These are phyloP conservation scores for Aspergillus sp. DNA, from an alignment of 2,329 filamentous ascomycete genomes.

Conservation along the genomic window DNA sequence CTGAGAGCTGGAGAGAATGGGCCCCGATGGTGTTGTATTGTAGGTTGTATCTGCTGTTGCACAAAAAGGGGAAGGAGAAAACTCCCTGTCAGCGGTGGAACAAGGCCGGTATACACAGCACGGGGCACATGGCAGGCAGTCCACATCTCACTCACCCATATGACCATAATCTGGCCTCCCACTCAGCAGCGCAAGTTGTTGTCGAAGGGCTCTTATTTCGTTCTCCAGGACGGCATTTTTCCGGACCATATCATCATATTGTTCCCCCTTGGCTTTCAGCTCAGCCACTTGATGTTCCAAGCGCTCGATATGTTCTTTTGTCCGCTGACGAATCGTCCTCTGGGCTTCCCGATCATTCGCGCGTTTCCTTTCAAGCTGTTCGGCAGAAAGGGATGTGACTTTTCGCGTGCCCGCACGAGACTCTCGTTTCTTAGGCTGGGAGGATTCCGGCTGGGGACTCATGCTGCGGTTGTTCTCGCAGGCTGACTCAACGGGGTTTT, in stretches of 20 bases:
- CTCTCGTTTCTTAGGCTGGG: conserved; percentile 32
- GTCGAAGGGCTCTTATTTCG: conserved; percentile 53
- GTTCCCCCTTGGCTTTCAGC: conserved; percentile 50
- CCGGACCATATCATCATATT: conserved; percentile 52
- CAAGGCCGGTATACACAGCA: not conserved
- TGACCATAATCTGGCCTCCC: conserved; percentile 22
- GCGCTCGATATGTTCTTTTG: conserved; percentile 58
- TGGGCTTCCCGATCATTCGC: conserved; percentile 62
- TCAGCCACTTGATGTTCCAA: conserved; percentile 57
- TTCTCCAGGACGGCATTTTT: conserved; percentile 55
- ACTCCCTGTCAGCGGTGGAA: conserved; percentile 14
- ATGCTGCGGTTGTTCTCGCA: conserved; percentile 16
- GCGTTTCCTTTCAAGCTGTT: conserved; percentile 59
- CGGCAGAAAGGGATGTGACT: conserved; percentile 56
- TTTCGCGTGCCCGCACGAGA: conserved; percentile 58
- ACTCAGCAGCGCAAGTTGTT: conserved; percentile 41
- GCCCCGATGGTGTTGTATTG: conserved; percentile 13
- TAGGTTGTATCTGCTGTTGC: conserved; percentile 18
- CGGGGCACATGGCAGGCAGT: not conserved
- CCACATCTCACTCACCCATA: conserved; percentile 13
- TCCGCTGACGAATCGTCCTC: conserved; percentile 58
- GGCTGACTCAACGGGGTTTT: conserved; percentile 2
- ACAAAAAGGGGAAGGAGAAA: not conserved
- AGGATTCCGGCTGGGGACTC: conserved; percentile 21
- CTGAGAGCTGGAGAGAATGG: conserved; percentile 24